Base-by-base conservation (phyloP, 352 stramenopile genomes). In the Globisporangium mamillatum region DNA sequence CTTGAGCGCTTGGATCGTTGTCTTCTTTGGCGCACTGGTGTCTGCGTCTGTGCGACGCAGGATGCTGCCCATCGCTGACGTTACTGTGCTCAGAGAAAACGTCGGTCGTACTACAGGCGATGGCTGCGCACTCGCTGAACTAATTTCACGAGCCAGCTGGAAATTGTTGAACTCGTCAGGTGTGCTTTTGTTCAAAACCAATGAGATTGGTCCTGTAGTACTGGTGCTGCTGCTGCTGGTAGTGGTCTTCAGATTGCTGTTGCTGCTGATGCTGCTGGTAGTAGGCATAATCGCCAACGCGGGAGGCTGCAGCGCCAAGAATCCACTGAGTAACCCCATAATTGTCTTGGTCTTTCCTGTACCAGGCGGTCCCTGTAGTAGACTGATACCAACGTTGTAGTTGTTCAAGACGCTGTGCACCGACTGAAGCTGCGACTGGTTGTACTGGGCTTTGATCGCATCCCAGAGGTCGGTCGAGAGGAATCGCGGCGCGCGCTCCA, bases 311-410 rank as follows among this genome's bases (percentile, higher is more conserved):
- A 95, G 67, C 34, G 89, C 71, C 7, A 96, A 50, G 41, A 95
- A 83, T 6, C 89, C 85, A 54, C 87, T 94, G 1, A 96, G 67
- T 8, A 96, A 56, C 0, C 76, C 89, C 83, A 96, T 90, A 53
- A 98, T 95, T 4, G 93, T 98, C 66, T 95, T 95, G 1, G 95
- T 98, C 74, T 98, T 98, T 38, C 95, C 95, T 20, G 93, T 98
- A 66, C 96, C 96, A 1, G 97, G 97, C 6, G 97, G 97, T 16
- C 97, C 97, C 80, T 99, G 97, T 5, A 99, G 81, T 32, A 96
- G 60, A n/a, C 85, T 95, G 27, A 96, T 84, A 18, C 86, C 89
- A 36, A 85, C 77, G 10, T 68, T 86, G 74, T 96, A 96, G 73
- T 96, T 95, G 76, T 93, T 95, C 6, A 96, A 66, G 25, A 93